Evolutionary conservation across 371 early-diverging fungal species (phyloP).

Genomic region (Saksenaea oblongispora): DNA sequence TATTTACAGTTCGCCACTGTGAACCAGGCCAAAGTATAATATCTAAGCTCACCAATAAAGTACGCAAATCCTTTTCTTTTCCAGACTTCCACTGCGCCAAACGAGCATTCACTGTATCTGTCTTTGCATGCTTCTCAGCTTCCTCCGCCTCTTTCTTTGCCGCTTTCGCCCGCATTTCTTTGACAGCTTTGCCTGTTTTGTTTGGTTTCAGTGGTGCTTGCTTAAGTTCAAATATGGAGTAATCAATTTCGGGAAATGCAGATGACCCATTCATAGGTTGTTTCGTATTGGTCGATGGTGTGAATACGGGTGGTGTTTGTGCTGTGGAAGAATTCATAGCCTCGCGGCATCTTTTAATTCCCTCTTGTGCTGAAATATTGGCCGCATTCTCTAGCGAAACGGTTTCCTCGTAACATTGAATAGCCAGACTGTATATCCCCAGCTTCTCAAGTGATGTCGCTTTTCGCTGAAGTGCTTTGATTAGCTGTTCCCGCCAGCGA

Average conservation of each 20-base stretch:
- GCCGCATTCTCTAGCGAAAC: conserved; percentile 36
- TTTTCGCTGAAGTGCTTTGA: conserved; percentile 70
- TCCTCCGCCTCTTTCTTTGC: conserved; percentile 67
- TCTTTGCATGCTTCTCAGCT: conserved; percentile 60
- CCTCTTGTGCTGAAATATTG: conserved; percentile 53
- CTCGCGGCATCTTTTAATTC: conserved; percentile 16
- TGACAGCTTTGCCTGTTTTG: conserved; percentile 48
- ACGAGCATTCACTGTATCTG: conserved; percentile 72
- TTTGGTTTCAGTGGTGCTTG: conserved; percentile 8
- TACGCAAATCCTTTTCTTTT: conserved; percentile 84
- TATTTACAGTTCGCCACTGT: conserved; percentile 63
- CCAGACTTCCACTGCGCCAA: conserved; percentile 69
- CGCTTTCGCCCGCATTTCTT: conserved; percentile 67
- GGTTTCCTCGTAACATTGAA: conserved; percentile 59
- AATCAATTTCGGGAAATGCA: conserved; percentile 1
- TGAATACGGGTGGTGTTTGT: conserved; percentile 6
- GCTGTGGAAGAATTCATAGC: neutral
- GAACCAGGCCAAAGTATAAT: conserved; percentile 69
- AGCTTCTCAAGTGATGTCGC: conserved; percentile 74
- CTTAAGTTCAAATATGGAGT: conserved; percentile 5
- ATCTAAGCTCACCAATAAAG: conserved; percentile 77
- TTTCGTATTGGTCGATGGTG: conserved; percentile 2
- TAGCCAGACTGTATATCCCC: conserved; percentile 75
- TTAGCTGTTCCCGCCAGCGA: conserved; percentile 53
- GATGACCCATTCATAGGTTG: neutral